Conservation (phyloP, 306 rosid genomes). For the Phaseolus lunatus region DNA sequence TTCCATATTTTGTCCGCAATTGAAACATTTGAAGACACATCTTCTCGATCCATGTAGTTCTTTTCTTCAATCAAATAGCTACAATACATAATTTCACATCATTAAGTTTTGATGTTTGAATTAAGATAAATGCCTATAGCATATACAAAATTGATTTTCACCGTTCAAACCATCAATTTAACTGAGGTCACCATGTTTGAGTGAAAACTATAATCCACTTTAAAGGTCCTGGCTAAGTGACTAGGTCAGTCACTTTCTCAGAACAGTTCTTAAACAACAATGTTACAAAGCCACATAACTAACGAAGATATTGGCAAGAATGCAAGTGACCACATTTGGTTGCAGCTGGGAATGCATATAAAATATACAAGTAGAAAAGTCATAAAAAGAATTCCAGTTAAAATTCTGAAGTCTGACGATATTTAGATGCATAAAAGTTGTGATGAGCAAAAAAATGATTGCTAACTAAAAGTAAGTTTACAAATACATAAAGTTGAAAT, state of each 20-base stretch:
- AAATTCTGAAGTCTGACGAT: neutral
- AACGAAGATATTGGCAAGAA: neutral
- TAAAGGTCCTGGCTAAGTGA: neutral
- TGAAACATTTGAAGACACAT: slow-evolving; percentile 61
- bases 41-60: slow-evolving; percentile 63
- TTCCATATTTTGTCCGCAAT: slow-evolving; percentile 75
- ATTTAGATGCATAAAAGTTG: neutral
- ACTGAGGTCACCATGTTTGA: neutral
- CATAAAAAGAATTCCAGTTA: slow-evolving; percentile 14
- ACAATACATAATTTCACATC: slow-evolving; percentile 51
- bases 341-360: neutral
- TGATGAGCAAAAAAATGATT: neutral
- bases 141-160: neutral
- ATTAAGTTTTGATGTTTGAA: slow-evolving; percentile 39
- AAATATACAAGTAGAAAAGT: neutral
- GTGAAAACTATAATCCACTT: slow-evolving; percentile 19
- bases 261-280: slow-evolving; percentile 16
- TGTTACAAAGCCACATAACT: neutral
- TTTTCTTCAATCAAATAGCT: slow-evolving; percentile 83
- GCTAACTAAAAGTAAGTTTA: slow-evolving; percentile 13
- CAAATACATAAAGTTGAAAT: neutral
- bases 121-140: neutral
- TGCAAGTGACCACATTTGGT: slow-evolving; percentile 27
- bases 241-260: neutral
- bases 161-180: neutral